Base-by-base conservation (phyloP, 2,329 filamentous ascomycete genomes). In the Periglandula ipomoeae region DNA sequence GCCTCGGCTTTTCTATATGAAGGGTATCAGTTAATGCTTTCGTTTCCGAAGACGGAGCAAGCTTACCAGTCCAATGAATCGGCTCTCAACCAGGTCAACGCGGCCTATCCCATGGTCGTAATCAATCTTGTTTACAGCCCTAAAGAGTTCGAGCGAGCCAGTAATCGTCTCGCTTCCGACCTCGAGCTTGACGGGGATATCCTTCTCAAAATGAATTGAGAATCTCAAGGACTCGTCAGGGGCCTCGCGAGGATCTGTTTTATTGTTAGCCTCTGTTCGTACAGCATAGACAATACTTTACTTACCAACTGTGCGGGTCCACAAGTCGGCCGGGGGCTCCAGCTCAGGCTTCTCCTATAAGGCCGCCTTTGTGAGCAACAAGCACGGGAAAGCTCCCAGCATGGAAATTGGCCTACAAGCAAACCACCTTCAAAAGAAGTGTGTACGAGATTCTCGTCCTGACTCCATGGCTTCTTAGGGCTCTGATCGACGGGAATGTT, bases 401-500 rank as follows among this genome's bases (percentile, higher is more conserved):
- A n/a, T n/a, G n/a, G n/a, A n/a, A n/a, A n/a, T n/a, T n/a, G n/a
- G n/a, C n/a, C n/a, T n/a, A n/a, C 46, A 2, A 42, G 38, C 30
- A 48, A 34, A 19, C 46, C 46, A n/a, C 38, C 46, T 22, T 48
- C 46, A 27, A 42, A 43, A 34, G 46, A 48, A 39, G 38, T 42
- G 22, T 44, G 44, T 6, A 41, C 40, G 32, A 50, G 24, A 32
- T 50, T 47, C 13, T 24, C 44, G 38, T 50, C 48, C 48, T 47
- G 47, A 6, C 39, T 47, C 7, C 27, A 44, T 22, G 48, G 44
- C 44, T 47, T 47, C 2, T 32, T 27, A 32, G 38, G 42, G 38
- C 44, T 50, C 24, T 44, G 47, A 7, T 30, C 47, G 22, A 50
- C 48, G 15, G 44, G 48, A 17, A 50, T 35, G 10, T 32, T 24